Percentiles rank a stretch among this genome's conserved stretches.
Conservation (phyloP, 2,329 filamentous ascomycete species). For the Camptophora hylomeconis region DNA sequence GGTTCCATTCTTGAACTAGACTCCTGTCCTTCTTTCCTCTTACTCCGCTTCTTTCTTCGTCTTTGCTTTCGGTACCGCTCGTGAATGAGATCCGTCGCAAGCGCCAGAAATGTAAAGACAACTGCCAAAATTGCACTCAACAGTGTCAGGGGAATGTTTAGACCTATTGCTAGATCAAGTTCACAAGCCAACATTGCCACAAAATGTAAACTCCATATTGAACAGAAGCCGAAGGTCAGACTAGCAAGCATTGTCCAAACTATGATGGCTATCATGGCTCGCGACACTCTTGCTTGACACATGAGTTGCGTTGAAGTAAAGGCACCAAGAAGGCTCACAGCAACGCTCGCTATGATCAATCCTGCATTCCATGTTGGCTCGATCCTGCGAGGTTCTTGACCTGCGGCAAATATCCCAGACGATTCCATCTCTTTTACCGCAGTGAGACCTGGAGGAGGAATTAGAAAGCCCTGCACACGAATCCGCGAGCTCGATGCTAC, state of each 20-base stretch:
- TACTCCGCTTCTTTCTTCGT: not conserved
- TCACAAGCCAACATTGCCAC: conserved; percentile 23
- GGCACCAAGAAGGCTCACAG: conserved; percentile 21
- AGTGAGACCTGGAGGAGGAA: too few species aligned
- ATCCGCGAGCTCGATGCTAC: too few species aligned
- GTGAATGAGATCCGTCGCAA: conserved; percentile 18
- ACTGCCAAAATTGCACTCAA: conserved; percentile 17
- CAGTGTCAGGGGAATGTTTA: conserved; percentile 19
- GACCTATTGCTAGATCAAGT: conserved; percentile 20
- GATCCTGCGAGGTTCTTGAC: too few species aligned
- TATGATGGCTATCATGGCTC: conserved; percentile 19
- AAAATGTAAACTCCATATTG: conserved; percentile 22
- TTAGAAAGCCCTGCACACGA: too few species aligned
- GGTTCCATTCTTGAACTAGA: conserved; percentile 3
- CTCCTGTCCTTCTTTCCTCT: too few species aligned
- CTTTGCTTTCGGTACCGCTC: too few species aligned
- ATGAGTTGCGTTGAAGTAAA: conserved; percentile 23
- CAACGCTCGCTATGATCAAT: conserved; percentile 21
- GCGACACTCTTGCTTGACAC: conserved; percentile 21
- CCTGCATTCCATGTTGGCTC: conserved; percentile 19
- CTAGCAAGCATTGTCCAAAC: conserved; percentile 20
- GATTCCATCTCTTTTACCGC: too few species aligned
- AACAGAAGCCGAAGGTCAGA: conserved; percentile 22
- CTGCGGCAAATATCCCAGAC: too few species aligned
- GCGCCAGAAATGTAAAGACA: conserved; percentile 14